Evolutionary conservation across 2,329 filamentous ascomycete genomes (phyloP).

Genomic region (Cordyceps fumosorosea): DNA sequence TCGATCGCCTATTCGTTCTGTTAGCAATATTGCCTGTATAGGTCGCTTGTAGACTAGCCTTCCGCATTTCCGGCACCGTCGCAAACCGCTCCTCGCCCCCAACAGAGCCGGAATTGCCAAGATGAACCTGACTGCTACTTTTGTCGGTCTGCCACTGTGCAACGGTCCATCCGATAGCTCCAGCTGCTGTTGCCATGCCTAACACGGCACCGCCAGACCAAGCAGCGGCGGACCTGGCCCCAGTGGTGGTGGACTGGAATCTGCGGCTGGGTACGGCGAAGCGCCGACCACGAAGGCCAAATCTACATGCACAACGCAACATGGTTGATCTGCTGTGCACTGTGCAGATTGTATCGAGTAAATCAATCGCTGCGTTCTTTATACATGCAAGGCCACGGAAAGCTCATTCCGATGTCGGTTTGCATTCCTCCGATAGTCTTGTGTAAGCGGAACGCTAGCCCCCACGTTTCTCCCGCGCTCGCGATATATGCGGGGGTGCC

Average conservation of each 20-base stretch:
- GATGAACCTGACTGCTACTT: background rate
- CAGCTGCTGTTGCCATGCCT: constrained; percentile 32
- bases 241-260: background rate
- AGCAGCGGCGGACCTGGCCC: background rate
- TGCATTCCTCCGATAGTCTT: background rate
- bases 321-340: background rate
- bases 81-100: constrained; percentile 31
- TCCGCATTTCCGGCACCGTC: constrained; percentile 36
- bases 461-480: constrained; percentile 1
- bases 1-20: constrained; percentile 40
- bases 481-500: background rate
- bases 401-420: constrained; percentile 1
- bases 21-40: constrained; percentile 2
- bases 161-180: constrained; percentile 35
- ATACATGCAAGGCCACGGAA: background rate
- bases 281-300: background rate
- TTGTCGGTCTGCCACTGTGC: constrained; percentile 23
- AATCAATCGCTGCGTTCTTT: background rate
- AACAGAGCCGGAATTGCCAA: constrained; percentile 14
- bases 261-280: background rate
- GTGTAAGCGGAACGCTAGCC: background rate
- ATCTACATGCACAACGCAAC: background rate
- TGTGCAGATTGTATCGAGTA: background rate
- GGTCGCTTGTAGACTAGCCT: constrained; percentile 22
- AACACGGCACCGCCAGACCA: constrained; percentile 29